These are phyloP conservation scores for Linum trigynum DNA, from an alignment of 345 rosid genomes.

Conservation along the genomic window DNA sequence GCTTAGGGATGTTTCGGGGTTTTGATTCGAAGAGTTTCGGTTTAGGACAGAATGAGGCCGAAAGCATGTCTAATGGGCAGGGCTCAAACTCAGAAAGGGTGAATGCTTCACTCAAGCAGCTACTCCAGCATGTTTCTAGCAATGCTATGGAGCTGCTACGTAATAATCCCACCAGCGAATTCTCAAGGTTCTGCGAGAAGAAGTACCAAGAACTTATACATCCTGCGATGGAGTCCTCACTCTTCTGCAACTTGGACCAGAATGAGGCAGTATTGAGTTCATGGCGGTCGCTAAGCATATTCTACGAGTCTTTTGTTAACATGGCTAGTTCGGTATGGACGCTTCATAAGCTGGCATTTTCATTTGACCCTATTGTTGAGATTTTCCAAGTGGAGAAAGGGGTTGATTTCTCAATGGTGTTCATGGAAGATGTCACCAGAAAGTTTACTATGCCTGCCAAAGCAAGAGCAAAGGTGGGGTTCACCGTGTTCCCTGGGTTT, in stretches of 20 bases:
- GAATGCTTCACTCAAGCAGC: slow-evolving; percentile 37
- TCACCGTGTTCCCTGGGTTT: slow-evolving; percentile 90
- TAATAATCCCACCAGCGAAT: slow-evolving; percentile 51
- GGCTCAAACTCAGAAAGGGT: slow-evolving; percentile 18
- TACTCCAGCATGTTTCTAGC: slow-evolving; percentile 70
- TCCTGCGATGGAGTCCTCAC: slow-evolving; percentile 78
- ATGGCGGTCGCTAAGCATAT: slow-evolving; percentile 64
- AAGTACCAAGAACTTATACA: slow-evolving; percentile 86
- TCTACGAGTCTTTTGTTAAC: slow-evolving; percentile 65
- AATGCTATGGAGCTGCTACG: slow-evolving; percentile 72
- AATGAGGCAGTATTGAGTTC: slow-evolving; percentile 67
- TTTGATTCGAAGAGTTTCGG: slow-evolving; percentile 48
- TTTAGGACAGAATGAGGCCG: slow-evolving; percentile 23
- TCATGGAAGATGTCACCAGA: slow-evolving; percentile 69
- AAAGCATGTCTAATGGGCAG: slow-evolving; percentile 27
- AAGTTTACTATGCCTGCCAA: slow-evolving; percentile 25
- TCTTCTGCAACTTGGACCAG: slow-evolving; percentile 60
- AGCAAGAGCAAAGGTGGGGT: slow-evolving; percentile 56
- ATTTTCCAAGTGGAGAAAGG: slow-evolving; percentile 84
- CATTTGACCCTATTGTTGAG: slow-evolving; percentile 75
- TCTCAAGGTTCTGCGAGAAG: slow-evolving; percentile 72
- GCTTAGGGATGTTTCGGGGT: slow-evolving; percentile 71
- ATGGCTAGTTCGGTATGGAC: slow-evolving; percentile 87
- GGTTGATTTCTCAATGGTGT: slow-evolving; percentile 61
- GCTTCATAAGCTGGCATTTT: slow-evolving; percentile 71